Conservation (phyloP, 1,139 yeast genomes). For the Yarrowia galli region DNA sequence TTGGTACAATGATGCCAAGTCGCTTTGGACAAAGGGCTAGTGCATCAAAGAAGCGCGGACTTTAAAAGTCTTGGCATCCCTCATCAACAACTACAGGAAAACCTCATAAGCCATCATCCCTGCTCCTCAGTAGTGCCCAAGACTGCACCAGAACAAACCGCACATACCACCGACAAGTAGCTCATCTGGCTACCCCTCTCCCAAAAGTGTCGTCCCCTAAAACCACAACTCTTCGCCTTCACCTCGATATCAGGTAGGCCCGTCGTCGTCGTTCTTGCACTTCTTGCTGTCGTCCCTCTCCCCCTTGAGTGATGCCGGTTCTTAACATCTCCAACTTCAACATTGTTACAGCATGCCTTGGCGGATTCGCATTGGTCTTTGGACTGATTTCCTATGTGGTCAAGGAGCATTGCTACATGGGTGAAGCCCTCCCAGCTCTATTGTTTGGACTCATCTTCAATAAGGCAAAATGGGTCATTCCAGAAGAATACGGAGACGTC, state of each 20-base stretch:
- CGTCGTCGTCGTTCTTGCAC: conserved; percentile 2
- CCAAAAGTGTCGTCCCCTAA: conserved; percentile 32
- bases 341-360: conserved; percentile 47
- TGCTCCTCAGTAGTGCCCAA: background rate
- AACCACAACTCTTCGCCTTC: conserved; percentile 23
- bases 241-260: conserved; percentile 37
- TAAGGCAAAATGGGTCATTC: conserved; percentile 45
- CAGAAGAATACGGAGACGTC: conserved; percentile 44
- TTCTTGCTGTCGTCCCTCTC: background rate
- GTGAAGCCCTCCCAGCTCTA: conserved; percentile 49
- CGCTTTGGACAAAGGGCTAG: conserved; percentile 11
- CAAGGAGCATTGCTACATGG: conserved; percentile 46
- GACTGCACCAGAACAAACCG: background rate
- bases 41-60: conserved; percentile 33
- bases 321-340: conserved; percentile 46
- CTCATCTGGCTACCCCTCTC: conserved; percentile 21
- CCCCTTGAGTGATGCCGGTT: conserved; percentile 25
- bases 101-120: conserved; percentile 17
- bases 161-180: conserved; percentile 10
- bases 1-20: conserved; percentile 17
- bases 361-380: conserved; percentile 48
- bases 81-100: conserved; percentile 2
- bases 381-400: conserved; percentile 47
- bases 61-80: conserved; percentile 33
- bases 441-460: conserved; percentile 48